Evolutionary conservation across 1,284 basidiomycete genomes (phyloP), one percentile per base, ranked within the genome.

Genomic region (Ustilago trichophora): DNA sequence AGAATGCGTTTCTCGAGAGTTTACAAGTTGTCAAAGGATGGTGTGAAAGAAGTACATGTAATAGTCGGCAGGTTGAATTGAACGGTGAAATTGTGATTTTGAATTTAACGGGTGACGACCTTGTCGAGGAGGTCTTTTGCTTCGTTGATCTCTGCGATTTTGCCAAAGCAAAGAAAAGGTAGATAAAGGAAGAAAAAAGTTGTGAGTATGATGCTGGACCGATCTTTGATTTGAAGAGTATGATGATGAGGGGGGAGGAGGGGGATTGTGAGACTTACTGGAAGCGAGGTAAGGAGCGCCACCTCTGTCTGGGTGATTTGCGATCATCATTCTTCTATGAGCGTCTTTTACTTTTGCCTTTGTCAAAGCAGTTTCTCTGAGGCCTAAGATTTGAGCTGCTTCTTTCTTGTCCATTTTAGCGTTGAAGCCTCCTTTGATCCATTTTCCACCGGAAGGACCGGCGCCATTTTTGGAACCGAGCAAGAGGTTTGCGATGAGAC

Each of bases 211-310:
- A n/a, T n/a, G n/a, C n/a, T n/a, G n/a, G n/a, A n/a, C n/a, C n/a
- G n/a, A n/a, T n/a, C n/a, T n/a, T n/a, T n/a, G n/a, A n/a, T n/a
- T n/a, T n/a, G n/a, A n/a, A n/a, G n/a, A n/a, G n/a, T n/a, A n/a
- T n/a, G n/a, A n/a, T n/a, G n/a, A n/a, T n/a, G n/a, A n/a, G n/a
- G n/a, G n/a, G n/a, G n/a, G n/a, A n/a, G n/a, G n/a, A n/a, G n/a
- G n/a, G n/a, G n/a, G n/a, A n/a, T n/a, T n/a, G n/a, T n/a, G n/a
- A 11, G 2, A 76, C 74, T 49, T 69, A 78, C 74, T 98, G 79
- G 92, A 94, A n/a, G 95, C 95, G 33, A 98, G 84, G 83, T 95
- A 97, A 1, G 95, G 95, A 11, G 92, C 91, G 26, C 95, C 95
- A 35, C 94, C 94, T 65, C 94, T 86, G 84, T 98, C 94, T 15